Conservation (phyloP, 331 rosid genomes). For the Rosa hybrid region DNA sequence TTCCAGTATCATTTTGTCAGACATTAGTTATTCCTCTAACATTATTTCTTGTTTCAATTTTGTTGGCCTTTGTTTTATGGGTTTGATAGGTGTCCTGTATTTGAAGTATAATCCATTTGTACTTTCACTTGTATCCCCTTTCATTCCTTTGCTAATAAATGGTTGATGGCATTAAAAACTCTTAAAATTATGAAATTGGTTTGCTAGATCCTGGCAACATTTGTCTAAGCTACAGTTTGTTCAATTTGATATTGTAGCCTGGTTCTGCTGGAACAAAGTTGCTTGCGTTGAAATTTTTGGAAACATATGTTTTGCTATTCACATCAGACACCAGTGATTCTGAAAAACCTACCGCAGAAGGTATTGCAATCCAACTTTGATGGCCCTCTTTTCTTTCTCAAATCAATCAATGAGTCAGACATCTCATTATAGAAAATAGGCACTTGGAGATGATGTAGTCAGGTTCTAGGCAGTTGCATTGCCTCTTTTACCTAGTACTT, state of each 20-base stretch:
- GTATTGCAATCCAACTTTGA: slow-evolving; percentile 47
- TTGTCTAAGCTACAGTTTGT: slow-evolving; percentile 33
- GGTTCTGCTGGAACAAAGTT: slow-evolving; percentile 69
- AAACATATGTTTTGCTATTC: slow-evolving; percentile 70
- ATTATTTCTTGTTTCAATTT: not conserved
- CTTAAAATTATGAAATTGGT: not conserved
- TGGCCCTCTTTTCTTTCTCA: not conserved
- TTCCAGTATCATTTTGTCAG: not conserved
- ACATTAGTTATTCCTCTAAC: not conserved
- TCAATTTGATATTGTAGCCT: slow-evolving; percentile 71
- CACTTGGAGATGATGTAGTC: slow-evolving; percentile 19
- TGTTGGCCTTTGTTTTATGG: not conserved
- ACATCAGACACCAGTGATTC: slow-evolving; percentile 60
- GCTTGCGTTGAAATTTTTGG: slow-evolving; percentile 90
- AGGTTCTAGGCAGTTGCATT: slow-evolving; percentile 19
- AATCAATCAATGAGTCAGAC: not conserved
- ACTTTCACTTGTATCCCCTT: not conserved
- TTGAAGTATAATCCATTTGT: not conserved
- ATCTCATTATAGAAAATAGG: not conserved
- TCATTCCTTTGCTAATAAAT: not conserved
- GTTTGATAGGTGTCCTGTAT: not conserved
- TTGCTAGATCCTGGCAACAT: slow-evolving; percentile 18
- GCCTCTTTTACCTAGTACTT: not conserved
- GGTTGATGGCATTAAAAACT: too few species aligned
- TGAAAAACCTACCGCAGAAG: slow-evolving; percentile 63